Percentiles rank a stretch among this genome's conserved stretches.
Conservation (phyloP, 257 asterid species). For the Prunella vulgaris region DNA sequence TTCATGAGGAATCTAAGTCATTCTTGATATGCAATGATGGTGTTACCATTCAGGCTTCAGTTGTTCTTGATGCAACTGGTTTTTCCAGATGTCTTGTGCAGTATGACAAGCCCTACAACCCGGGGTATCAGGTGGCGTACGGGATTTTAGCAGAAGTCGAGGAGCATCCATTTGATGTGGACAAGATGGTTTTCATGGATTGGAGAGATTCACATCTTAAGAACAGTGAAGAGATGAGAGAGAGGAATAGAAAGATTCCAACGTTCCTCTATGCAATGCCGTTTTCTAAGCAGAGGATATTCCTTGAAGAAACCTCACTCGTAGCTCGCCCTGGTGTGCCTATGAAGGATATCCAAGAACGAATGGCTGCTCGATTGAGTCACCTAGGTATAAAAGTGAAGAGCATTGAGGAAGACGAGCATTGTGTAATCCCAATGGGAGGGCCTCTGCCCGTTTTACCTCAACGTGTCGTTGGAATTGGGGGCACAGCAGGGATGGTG, state of each 20-base stretch:
- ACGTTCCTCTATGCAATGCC: constrained; percentile 98
- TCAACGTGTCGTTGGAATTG: constrained; percentile 88
- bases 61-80: constrained; percentile 98
- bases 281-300: constrained; percentile 70
- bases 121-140: constrained; percentile 96
- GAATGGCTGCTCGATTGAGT: constrained; percentile 80
- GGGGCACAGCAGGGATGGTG: constrained; percentile 99
- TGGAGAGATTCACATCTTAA: constrained; percentile 91
- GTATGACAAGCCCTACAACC: constrained; percentile 91
- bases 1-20: constrained; percentile 84
- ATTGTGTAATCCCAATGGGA: constrained; percentile 96
- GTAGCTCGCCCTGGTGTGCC: constrained; percentile 94
- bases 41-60: constrained; percentile 74
- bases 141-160: constrained; percentile 96
- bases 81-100: constrained; percentile 82
- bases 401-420: constrained; percentile 93
- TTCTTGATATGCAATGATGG: constrained; percentile 83
- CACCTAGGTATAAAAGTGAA: constrained; percentile 83
- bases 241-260: constrained; percentile 67
- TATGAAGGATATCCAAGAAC: constrained; percentile 84
- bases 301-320: constrained; percentile 93
- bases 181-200: constrained; percentile 98
- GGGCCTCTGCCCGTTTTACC: constrained; percentile 96
- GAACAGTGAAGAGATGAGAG: constrained; percentile 49
- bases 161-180: constrained; percentile 74